Base-by-base conservation (phyloP, 2,329 filamentous ascomycete species). In the Fusarium scirpi region DNA sequence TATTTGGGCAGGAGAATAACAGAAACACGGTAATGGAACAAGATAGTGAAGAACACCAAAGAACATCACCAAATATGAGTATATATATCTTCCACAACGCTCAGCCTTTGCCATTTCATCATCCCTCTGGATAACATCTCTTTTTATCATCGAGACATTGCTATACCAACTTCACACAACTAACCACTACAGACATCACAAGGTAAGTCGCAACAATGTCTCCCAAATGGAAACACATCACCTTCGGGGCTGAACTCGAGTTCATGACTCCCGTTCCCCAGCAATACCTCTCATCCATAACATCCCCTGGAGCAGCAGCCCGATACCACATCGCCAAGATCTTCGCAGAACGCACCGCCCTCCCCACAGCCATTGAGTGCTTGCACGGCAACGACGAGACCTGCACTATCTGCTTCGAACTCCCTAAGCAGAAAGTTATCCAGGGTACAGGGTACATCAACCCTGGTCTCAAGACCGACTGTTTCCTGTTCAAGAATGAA, bases 231-330 rank as follows among this genome's bases (percentile, higher is more conserved):
- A 13, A 43, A 8, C 45, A 40, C 9, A 48, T 69, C 49, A 69
- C 65, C 24, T 73, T 76, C 44, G 74, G 75, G 13, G 27, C 72
- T 25, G 75, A 76, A 47, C 43, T 77, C 3, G 75, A 76, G 13
- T 67, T 76, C 46, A 62, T 73, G 51, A 56, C 70, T 24, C 45
- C 58, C 1, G 20, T 43, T n/a, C 40, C 58, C 15, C 20, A 16
- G 15, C 9, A 48, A 40, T 8, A 24, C 25, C 29, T 32, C 8
- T 63, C 58, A 54, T 30, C 25, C 18, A 8, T 13, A 11, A n/a
- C 44, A n/a, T 38, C 34, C 9, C 48, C 54, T 16, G 22, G 32
- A 8, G 27, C 58, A n/a, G 63, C 58, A 22, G 30, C 64, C 2
- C 55, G 67, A 4, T 29, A 54, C 25, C 45, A 68, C 45, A 20